phyloP scores from a whole-genome alignment of 2,329 filamentous ascomycete species.

The Verticillium zaregamsianum region DNA sequence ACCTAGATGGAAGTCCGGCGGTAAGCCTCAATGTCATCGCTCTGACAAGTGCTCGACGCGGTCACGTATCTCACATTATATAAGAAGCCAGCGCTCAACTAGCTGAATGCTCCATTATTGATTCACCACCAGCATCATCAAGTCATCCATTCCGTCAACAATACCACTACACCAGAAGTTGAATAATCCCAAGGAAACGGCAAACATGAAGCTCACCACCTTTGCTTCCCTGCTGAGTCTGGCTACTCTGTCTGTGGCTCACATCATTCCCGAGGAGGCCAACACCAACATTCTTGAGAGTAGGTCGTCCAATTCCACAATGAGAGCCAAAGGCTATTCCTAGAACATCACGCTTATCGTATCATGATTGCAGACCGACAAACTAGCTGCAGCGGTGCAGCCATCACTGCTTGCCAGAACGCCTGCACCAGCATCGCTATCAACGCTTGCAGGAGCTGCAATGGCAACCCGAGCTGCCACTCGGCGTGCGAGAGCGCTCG shows the following conservation, averaged over 20 bases:
- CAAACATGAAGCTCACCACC: not conserved
- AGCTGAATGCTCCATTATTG: no score
- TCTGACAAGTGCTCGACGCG: not conserved
- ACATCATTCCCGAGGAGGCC: not conserved
- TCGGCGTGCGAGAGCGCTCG: not conserved
- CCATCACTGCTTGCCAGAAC: constrained; percentile 1
- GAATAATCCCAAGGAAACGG: not conserved
- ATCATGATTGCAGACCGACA: not conserved
- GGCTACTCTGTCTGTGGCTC: not conserved
- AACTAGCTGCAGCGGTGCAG: not conserved
- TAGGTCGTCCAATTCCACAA: not conserved
- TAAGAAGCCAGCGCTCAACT: no score
- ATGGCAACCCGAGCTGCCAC: not conserved
- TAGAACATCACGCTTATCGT: not conserved
- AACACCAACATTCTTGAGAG: not conserved
- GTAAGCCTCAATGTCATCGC: no score
- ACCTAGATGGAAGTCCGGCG: not conserved
- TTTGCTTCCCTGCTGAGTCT: not conserved
- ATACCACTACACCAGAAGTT: not conserved
- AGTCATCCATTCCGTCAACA: not conserved
- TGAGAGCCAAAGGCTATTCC: not conserved
- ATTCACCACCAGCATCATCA: not conserved
- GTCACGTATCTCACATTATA: no score
- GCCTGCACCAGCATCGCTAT: not conserved
- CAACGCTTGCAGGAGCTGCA: not conserved